Evolutionary conservation across 768 basidiomycete species (phyloP), one percentile per base, ranked within the genome.

Genomic region (Trametes elegans): DNA sequence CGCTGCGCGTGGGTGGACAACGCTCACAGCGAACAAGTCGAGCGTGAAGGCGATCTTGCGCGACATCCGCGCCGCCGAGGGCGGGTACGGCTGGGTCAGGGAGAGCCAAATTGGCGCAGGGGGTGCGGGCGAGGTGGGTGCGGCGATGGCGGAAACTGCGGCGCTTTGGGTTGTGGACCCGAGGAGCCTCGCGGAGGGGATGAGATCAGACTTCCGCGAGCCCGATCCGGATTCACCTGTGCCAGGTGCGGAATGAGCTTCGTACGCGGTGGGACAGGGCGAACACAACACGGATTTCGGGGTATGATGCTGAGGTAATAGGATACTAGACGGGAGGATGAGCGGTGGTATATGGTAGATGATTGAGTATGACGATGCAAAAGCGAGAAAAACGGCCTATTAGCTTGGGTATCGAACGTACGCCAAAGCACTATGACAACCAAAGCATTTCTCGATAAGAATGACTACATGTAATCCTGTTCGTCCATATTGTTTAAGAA

Each of bases 1-100:
- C 14, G 81, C 86, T 0, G 71, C 71, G 34, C 71, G 79, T 24
- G 84, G 85, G 0, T 86, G 88, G 88, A 94, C 93, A 58, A 91
- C 89, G n/a, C 72, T 95, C 43, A 94, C 92, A 4, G 90, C 90
- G 8, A 95, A 96, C 62, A 77, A 82, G 59, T 78, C 85, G 27
- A 91, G 91, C 60, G 82, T 93, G 23, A 84, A 79, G 64, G 84
- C 84, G 21, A 74, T 94, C n/a, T 57, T 93, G 55, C 75, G 83
- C 56, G 87, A 87, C 67, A 78, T 92, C 68, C 79, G 74, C 52
- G 64, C 68, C 14, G 55, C 72, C 2, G 71, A 71, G 27, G 62
- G 71, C 24, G 55, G 68, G 55, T 19, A 62, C 63, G 27, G 62
- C 61, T 27, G 68, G 46, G 31, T 70, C 16, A 67, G 66, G 16